Conservation (phyloP, 2,329 filamentous ascomycete species). For the Monilinia polystroma region DNA sequence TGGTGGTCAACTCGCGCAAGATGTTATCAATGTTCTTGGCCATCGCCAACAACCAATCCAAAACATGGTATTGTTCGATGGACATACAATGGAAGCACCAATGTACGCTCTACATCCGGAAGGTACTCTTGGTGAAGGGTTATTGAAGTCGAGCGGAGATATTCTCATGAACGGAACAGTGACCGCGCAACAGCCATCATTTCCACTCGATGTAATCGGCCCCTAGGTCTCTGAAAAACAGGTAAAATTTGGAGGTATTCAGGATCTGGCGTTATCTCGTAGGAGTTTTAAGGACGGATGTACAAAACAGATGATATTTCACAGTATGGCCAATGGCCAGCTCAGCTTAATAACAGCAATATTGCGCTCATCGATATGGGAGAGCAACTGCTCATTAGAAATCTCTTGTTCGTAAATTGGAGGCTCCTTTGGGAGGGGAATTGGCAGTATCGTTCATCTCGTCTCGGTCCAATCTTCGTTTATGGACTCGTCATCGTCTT, state of each 20-base stretch:
- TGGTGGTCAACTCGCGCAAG: conserved; percentile 87
- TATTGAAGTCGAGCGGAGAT: conserved; percentile 35
- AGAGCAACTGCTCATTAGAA: background rate
- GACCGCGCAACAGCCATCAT: conserved; percentile 20
- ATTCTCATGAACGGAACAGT: conserved; percentile 24
- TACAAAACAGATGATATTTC: conserved; percentile 19
- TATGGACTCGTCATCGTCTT: background rate
- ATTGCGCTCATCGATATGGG: background rate
- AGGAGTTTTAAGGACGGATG: conserved; percentile 20
- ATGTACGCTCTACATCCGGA: conserved; percentile 81
- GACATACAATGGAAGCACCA: conserved; percentile 72
- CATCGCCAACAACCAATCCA: conserved; percentile 92
- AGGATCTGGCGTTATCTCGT: conserved; percentile 24
- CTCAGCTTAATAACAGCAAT: background rate
- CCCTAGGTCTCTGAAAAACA: conserved; percentile 23
- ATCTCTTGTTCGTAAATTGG: no score
- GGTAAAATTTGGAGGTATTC: background rate
- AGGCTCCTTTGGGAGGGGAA: background rate
- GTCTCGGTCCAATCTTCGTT: conserved; percentile 16
- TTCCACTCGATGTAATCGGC: conserved; percentile 32
- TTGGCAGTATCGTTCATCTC: background rate
- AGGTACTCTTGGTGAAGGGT: conserved; percentile 51
- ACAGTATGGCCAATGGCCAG: conserved; percentile 10
- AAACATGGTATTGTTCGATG: conserved; percentile 91
- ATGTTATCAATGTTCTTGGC: conserved; percentile 94